Conservation (phyloP, 164 flowering plant genomes). For the Kalanchoe fedtschenkoi region DNA sequence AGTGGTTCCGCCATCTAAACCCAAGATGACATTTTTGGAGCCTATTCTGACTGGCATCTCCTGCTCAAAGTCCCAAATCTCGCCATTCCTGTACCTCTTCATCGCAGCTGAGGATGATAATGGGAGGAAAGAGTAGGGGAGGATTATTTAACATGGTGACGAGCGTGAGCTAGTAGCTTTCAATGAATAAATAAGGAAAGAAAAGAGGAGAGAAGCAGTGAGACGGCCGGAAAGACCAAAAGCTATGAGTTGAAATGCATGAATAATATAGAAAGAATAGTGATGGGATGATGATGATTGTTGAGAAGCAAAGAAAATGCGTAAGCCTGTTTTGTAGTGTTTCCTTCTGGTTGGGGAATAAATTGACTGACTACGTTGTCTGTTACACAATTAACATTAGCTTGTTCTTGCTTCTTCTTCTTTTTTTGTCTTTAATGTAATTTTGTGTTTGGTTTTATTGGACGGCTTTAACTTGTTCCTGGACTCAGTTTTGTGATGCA, state of each 20-base stretch:
- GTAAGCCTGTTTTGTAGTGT: neutral
- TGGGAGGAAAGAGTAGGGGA: neutral
- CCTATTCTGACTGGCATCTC: neutral
- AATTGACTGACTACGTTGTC: neutral
- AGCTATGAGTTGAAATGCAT: neutral
- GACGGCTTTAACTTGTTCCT: neutral
- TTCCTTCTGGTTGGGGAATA: neutral
- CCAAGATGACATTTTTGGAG: conserved; percentile 2
- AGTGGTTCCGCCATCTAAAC: conserved; percentile 8
- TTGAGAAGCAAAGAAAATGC: neutral
- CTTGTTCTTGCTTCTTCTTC: neutral
- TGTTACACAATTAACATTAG: neutral
- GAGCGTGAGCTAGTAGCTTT: neutral
- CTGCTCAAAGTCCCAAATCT: conserved; percentile 7
- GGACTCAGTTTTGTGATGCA: neutral
- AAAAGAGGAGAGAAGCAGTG: neutral
- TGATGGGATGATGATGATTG: neutral
- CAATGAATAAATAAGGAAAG: neutral
- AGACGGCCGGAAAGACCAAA: neutral
- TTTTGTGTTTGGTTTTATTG: neutral
- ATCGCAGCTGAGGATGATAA: neutral
- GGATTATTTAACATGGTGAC: neutral
- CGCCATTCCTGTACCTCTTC: conserved; percentile 7
- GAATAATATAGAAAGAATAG: neutral
- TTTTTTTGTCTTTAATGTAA: neutral